Evolutionary conservation across 805 yeast species (phyloP).

Genomic region (Candida dendrica): DNA sequence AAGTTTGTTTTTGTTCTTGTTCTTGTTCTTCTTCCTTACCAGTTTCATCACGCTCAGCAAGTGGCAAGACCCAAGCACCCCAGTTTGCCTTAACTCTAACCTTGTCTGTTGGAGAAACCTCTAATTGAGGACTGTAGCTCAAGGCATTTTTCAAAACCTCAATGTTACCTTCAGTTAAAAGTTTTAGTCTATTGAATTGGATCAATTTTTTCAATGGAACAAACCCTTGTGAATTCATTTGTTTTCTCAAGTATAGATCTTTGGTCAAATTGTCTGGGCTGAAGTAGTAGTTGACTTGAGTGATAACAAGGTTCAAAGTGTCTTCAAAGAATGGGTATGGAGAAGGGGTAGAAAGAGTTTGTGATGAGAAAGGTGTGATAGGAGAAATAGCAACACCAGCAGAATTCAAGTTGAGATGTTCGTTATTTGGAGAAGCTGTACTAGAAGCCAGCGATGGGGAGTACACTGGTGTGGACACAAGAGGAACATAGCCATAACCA

Average conservation of each 20-base stretch:
- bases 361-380: slow-evolving; percentile 1
- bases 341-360: slow-evolving; percentile 3
- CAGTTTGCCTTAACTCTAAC: slow-evolving; percentile 54
- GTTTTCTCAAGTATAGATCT: slow-evolving; percentile 74
- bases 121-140: slow-evolving; percentile 16
- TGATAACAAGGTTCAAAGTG: slow-evolving; percentile 23
- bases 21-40: slow-evolving; percentile 36
- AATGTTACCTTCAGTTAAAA: slow-evolving; percentile 49
- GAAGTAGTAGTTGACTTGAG: slow-evolving; percentile 85
- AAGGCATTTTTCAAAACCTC: slow-evolving; percentile 22
- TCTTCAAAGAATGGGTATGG: slow-evolving; percentile 11
- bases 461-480: not conserved
- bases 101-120: slow-evolving; percentile 28
- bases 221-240: slow-evolving; percentile 73
- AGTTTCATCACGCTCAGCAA: slow-evolving; percentile 34
- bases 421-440: not conserved
- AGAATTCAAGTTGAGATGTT: not conserved
- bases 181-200: slow-evolving; percentile 67
- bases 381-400: slow-evolving; percentile 1
- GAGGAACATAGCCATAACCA: slow-evolving; percentile 5
- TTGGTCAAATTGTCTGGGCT: slow-evolving; percentile 79
- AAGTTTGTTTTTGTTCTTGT: slow-evolving; percentile 8
- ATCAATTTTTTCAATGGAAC: slow-evolving; percentile 57
- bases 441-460: not conserved
- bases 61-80: slow-evolving; percentile 63